Evolutionary conservation across 306 rosid species (phyloP).

Genomic region (Vigna trinervia): DNA sequence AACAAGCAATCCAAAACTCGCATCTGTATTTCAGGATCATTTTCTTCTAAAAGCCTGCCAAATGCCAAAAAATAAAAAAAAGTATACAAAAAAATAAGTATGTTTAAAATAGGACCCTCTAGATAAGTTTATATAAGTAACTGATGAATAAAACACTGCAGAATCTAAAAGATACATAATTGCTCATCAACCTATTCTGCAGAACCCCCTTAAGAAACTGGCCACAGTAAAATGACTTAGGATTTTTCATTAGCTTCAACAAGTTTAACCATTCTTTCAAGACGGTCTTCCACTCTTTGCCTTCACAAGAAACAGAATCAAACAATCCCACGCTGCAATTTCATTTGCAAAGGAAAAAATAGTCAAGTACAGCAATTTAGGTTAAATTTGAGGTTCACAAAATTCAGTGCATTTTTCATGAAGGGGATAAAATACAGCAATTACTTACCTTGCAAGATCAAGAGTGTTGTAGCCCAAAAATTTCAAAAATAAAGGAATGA

Average conservation of each 20-base stretch:
- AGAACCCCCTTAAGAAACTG: conserved; percentile 80
- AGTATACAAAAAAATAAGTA: background rate
- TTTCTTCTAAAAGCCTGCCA: conserved; percentile 85
- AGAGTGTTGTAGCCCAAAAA: conserved; percentile 75
- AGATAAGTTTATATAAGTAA: background rate
- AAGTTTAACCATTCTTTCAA: conserved; percentile 95
- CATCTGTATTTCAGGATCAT: conserved; percentile 86
- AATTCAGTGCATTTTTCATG: conserved; percentile 16
- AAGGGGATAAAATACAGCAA: conserved; percentile 37
- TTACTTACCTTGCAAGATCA: conserved; percentile 61
- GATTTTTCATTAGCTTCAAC: conserved; percentile 77
- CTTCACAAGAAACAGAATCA: conserved; percentile 73
- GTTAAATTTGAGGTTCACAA: conserved; percentile 25
- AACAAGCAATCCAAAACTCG: conserved; percentile 84
- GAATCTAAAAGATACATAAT: conserved; percentile 21
- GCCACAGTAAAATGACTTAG: conserved; percentile 63
- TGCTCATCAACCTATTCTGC: conserved; percentile 70
- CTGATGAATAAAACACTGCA: conserved; percentile 14
- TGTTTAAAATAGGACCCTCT: conserved; percentile 30
- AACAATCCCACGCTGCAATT: conserved; percentile 77
- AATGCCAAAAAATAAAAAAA: conserved; percentile 26
- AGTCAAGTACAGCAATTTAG: conserved; percentile 25
- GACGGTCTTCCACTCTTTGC: conserved; percentile 84
- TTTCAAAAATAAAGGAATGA: conserved; percentile 72
- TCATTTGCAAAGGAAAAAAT: conserved; percentile 43